Conservation (phyloP, 2,329 filamentous ascomycete species). For the Claviceps paspali region DNA sequence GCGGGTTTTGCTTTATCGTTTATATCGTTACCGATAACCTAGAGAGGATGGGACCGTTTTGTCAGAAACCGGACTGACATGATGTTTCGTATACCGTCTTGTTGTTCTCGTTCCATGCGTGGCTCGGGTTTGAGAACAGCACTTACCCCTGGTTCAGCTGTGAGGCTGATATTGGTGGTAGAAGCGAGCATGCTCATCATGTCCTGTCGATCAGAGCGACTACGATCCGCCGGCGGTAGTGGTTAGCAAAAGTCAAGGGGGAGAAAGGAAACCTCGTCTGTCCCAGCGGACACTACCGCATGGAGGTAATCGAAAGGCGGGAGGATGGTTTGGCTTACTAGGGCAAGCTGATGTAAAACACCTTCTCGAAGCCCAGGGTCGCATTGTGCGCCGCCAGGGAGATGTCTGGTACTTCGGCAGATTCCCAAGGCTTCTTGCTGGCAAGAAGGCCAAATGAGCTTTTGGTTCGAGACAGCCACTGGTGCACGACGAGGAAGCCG, state of each 20-base stretch:
- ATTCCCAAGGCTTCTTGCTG: not conserved
- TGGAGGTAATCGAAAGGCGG: too few species aligned
- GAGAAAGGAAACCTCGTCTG: too few species aligned
- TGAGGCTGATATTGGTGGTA: not conserved
- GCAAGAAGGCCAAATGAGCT: not conserved
- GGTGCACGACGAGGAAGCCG: not conserved
- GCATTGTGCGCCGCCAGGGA: conserved; percentile 1
- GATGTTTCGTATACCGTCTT: too few species aligned
- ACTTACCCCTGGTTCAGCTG: not conserved
- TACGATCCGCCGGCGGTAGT: not conserved
- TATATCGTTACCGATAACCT: not conserved
- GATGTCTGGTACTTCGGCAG: not conserved
- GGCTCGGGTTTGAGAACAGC: too few species aligned
- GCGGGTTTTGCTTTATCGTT: conserved; percentile 1
- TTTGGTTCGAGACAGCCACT: not conserved
- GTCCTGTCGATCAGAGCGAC: conserved; percentile 3
- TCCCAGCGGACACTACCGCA: too few species aligned
- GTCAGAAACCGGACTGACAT: too few species aligned
- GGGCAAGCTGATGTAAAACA: conserved; percentile 2
- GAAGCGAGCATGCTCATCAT: conserved; percentile 2
- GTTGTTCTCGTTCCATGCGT: too few species aligned
- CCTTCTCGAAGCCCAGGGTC: conserved; percentile 2
- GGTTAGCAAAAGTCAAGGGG: too few species aligned
- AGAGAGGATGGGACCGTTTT: not conserved
- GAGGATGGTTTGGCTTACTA: not conserved